phyloP scores from a whole-genome alignment of 1,284 basidiomycete genomes.

The Earliella scabrosa region DNA sequence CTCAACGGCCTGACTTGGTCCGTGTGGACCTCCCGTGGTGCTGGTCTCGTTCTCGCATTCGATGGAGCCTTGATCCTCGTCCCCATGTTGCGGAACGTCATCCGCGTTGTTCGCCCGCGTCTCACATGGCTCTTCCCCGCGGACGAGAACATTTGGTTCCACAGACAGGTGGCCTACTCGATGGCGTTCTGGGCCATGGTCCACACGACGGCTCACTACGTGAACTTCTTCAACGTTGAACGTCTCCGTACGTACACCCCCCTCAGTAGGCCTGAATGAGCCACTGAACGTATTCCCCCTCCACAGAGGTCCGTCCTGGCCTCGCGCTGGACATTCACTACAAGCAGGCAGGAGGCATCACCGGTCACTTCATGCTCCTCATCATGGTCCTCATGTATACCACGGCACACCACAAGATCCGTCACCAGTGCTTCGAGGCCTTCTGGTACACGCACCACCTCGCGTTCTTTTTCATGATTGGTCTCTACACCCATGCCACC shows the following conservation, averaged over 20 bases:
- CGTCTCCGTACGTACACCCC: conserved; percentile 65
- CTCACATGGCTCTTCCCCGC: conserved; percentile 81
- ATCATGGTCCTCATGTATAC: conserved; percentile 88
- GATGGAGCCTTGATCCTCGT: conserved; percentile 83
- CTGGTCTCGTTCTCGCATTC: conserved; percentile 84
- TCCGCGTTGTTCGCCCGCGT: conserved; percentile 79
- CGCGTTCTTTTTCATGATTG: conserved; percentile 91
- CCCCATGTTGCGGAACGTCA: conserved; percentile 85
- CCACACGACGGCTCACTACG: conserved; percentile 89
- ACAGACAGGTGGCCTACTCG: conserved; percentile 88
- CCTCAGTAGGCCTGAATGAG: background rate
- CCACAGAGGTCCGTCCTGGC: conserved; percentile 76
- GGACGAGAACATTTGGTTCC: conserved; percentile 93
- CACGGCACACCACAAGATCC: conserved; percentile 83
- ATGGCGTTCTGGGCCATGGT: conserved; percentile 88
- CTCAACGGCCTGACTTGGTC: conserved; percentile 81
- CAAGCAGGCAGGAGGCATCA: conserved; percentile 82
- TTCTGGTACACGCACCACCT: conserved; percentile 95
- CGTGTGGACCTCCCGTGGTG: conserved; percentile 87
- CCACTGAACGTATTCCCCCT: conserved; percentile 13
- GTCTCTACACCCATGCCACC: conserved; percentile 85
- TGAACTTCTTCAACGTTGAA: conserved; percentile 90
- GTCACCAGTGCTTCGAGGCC: conserved; percentile 85
- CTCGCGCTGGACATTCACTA: conserved; percentile 84
- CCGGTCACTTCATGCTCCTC: conserved; percentile 89